Percentiles rank a stretch among this genome's conserved stretches.
phyloP scores from a whole-genome alignment of 1,139 yeast species.

The Yamadazyma sp. region DNA sequence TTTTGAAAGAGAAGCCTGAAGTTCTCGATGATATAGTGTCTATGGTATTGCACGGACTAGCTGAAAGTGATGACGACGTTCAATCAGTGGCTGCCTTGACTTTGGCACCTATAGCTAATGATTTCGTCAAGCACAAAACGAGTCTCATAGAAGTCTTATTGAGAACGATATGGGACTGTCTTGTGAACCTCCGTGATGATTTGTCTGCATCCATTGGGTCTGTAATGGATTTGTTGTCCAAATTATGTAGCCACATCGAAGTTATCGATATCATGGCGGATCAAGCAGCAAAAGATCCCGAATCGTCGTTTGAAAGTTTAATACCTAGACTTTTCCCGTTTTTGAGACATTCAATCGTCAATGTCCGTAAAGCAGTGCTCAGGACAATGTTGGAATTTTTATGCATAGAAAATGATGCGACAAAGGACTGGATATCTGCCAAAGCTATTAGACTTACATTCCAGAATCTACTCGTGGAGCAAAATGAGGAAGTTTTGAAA shows the following conservation, averaged over 20 bases:
- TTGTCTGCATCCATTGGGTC: slow-evolving; percentile 93
- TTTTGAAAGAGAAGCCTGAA: slow-evolving; percentile 57
- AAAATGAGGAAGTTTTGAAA: slow-evolving; percentile 68
- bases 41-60: slow-evolving; percentile 85
- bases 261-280: slow-evolving; percentile 71
- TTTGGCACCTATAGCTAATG: slow-evolving; percentile 81
- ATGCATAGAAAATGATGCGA: slow-evolving; percentile 60
- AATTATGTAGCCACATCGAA: slow-evolving; percentile 77
- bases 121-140: slow-evolving; percentile 69
- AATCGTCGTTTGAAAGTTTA: slow-evolving; percentile 59
- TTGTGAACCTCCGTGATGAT: slow-evolving; percentile 84
- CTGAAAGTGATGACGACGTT: slow-evolving; percentile 89
- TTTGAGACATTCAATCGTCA: slow-evolving; percentile 87
- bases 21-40: slow-evolving; percentile 71
- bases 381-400: slow-evolving; percentile 79
- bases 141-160: slow-evolving; percentile 64
- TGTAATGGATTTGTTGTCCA: slow-evolving; percentile 91
- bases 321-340: slow-evolving; percentile 95
- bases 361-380: slow-evolving; percentile 87
- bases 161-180: slow-evolving; percentile 83
- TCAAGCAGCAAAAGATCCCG: slow-evolving; percentile 56
- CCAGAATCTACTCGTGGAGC: slow-evolving; percentile 89
- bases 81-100: slow-evolving; percentile 97
- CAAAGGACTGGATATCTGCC: slow-evolving; percentile 79
- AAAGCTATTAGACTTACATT: slow-evolving; percentile 71